Base-by-base conservation (phyloP, 345 rosid species). In the Citrus trifoliata region DNA sequence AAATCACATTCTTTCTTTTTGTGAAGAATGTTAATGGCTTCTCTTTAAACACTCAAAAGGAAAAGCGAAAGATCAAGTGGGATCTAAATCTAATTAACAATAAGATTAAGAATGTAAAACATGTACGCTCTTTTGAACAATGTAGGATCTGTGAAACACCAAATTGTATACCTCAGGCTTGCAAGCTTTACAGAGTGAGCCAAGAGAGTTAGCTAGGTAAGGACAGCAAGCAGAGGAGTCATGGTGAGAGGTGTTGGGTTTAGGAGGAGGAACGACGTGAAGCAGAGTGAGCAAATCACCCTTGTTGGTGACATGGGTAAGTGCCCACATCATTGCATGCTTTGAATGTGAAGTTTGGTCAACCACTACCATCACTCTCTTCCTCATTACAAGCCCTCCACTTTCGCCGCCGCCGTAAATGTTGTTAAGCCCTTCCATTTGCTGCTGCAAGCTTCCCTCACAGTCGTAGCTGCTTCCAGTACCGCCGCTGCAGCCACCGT, bases 311-410 rank as follows among this genome's bases (percentile, higher is more conserved):
- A 90, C 87, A 87, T 96, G 95, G n/a, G 97, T 93, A 2, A 95
- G 87, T 42, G 99, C 98, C 97, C 97, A 96, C 87, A 96, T 93
- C 99, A 96, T 93, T 40, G 99, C 99, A 85, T 96, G 97, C 82
- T 87, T 93, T 0, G 98, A 89, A 66, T 88, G 86, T 0, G 98
- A 87, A 40, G 84, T 83, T n/a, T 93, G 85, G 72, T 96, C 98
- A 30, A 94, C 98, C 48, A 94, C 85, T 22, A 93, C 98, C 99
- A 93, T 93, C 79, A 94, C 98, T 69, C 97, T 83, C 85, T 96
- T 96, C 86, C 88, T 94, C 83, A 77, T 76, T 10, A 73, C 84
- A 72, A 79, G 30, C 38, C 89, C 94, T 2, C 85, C 88, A 33
- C 81, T 75, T 13, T 62, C 64, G 42, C 66, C 72, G 1, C 79